Base-by-base conservation (phyloP, 2,329 filamentous ascomycete genomes). In the Cadophora gregata region DNA sequence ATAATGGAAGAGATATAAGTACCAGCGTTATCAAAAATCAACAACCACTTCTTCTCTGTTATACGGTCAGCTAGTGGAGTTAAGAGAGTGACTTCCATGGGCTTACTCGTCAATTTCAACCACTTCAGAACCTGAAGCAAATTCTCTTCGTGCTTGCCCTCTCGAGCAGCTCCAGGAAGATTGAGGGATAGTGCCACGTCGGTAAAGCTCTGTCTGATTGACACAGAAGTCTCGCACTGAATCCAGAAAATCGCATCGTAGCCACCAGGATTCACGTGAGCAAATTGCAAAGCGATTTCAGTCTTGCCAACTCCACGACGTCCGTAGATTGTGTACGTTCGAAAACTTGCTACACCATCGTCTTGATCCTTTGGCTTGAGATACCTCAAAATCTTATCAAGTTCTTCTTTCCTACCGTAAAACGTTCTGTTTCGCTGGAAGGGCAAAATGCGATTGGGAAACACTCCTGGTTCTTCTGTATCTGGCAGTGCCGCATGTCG, bases 211-310 rank as follows among this genome's bases (percentile, higher is more conserved):
- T 75, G 74, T 29, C 71, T 66, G 9, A 76, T 55, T 8, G 71
- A 66, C 14, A 69, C 62, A 12, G 66, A 68, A 9, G 69, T 76
- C 62, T 76, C 74, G 16, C 69, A 70, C 50, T 73, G 60, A 25
- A 75, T 65, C 74, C 74, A 75, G 53, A 75, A 75, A 55, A 75
- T 71, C n/a, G 73, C 74, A 38, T 75, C 69, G 51, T 70, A 75
- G 7, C 56, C 47, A 38, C 65, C 51, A 0, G 66, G 60, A 48
- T 73, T 72, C 19, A 45, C 69, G 53, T 70, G 36, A 10, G 71
- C 72, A 65, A 68, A 74, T 63, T 73, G 45, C 14, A 72, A 47
- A 1, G 72, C 73, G 55, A 74, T 65, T 33, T 72, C 60, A 7
- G 70, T 71, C 62, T 75, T 74, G 14, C 72, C 71, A n/a, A 75